These are phyloP conservation scores for Imleria badia DNA, from an alignment of 768 basidiomycete species.

Conservation along the genomic window DNA sequence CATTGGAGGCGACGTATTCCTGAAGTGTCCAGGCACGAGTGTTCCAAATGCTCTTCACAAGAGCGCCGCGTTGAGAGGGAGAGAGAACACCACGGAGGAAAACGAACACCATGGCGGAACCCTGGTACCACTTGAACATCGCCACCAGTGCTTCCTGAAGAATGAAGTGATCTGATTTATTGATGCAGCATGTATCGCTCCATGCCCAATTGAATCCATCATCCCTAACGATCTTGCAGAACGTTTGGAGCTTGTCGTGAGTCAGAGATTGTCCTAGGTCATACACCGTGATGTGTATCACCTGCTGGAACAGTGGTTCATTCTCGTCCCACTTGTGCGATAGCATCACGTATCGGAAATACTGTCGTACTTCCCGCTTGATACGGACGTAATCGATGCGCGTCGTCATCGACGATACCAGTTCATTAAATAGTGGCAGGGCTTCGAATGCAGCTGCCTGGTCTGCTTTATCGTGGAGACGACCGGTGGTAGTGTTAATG, in stretches of 20 bases:
- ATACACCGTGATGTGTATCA: not conserved
- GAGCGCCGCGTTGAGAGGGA: not conserved
- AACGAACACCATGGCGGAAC: not conserved
- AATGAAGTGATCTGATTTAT: not conserved
- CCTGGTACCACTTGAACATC: not conserved
- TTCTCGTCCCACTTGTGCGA: constrained; percentile 5
- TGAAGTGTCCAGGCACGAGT: constrained; percentile 1
- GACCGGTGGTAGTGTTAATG: not conserved
- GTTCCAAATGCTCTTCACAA: constrained; percentile 6
- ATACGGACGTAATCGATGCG: not conserved
- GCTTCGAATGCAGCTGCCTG: not conserved
- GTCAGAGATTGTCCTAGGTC: not conserved
- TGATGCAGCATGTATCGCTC: not conserved
- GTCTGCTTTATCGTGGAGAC: not conserved
- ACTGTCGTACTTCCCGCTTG: not conserved
- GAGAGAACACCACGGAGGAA: not conserved
- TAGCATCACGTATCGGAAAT: constrained; percentile 2
- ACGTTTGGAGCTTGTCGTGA: not conserved
- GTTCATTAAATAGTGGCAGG: not conserved
- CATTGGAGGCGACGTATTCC: not conserved
- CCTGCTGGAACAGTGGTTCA: not conserved
- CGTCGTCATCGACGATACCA: not conserved
- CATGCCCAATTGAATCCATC: not conserved
- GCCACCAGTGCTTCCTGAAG: not conserved
- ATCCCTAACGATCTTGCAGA: not conserved